phyloP scores from a whole-genome alignment of 805 yeast genomes.

The Lipomyces starkeyi region DNA sequence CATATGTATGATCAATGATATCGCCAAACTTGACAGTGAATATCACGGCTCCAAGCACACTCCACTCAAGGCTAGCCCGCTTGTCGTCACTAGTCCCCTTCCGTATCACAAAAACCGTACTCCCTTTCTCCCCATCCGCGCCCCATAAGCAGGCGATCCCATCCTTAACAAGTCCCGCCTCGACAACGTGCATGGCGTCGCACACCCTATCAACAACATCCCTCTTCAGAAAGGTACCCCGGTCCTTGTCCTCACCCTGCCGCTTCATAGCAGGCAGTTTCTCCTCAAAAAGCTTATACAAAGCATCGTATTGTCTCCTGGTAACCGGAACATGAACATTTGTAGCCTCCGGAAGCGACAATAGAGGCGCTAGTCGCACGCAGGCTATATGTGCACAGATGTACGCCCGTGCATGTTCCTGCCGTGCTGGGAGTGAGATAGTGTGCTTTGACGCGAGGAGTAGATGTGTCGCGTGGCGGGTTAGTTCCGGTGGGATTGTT shows the following conservation, averaged over 20 bases:
- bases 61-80: conserved; percentile 14
- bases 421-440: conserved; percentile 19
- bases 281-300: conserved; percentile 20
- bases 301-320: conserved; percentile 20
- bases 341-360: conserved; percentile 22
- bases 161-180: neutral
- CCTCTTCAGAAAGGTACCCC: neutral
- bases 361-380: conserved; percentile 15
- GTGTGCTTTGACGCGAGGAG: conserved; percentile 24
- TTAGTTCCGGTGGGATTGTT: conserved; percentile 25
- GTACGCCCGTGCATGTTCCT: conserved; percentile 32
- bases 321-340: conserved; percentile 25
- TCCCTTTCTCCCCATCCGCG: neutral
- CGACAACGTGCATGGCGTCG: neutral
- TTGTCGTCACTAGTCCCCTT: neutral
- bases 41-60: conserved; percentile 23
- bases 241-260: neutral
- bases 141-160: neutral
- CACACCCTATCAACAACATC: neutral
- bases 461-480: conserved; percentile 22
- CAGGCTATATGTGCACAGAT: conserved; percentile 33
- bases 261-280: conserved; percentile 10
- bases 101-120: neutral
- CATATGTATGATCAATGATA: conserved; percentile 8
- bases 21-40: conserved; percentile 24